These are phyloP conservation scores for Psidium friedrichsthalianum DNA, from an alignment of 345 rosid genomes.

Conservation along the genomic window DNA sequence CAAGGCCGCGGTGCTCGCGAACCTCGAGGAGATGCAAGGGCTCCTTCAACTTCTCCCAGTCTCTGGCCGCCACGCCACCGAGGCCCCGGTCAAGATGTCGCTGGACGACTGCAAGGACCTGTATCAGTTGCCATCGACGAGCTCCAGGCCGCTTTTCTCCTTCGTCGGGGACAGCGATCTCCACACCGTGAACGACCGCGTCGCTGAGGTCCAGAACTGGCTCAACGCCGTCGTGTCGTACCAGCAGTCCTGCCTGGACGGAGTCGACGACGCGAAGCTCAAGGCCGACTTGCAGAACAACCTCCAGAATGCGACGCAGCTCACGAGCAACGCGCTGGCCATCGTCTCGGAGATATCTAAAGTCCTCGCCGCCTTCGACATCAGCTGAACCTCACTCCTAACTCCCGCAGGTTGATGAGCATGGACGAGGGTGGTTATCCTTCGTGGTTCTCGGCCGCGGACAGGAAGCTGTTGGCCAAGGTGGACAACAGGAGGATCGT, in stretches of 20 bases:
- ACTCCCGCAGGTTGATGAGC: conserved; percentile 31
- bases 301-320: conserved; percentile 15
- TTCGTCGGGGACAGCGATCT: conserved; percentile 7
- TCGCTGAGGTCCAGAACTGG: conserved; percentile 26
- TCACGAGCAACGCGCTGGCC: conserved; percentile 47
- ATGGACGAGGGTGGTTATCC: conserved; percentile 23
- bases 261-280: conserved; percentile 13
- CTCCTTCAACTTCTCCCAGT: conserved; percentile 25
- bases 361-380: conserved; percentile 19
- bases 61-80: conserved; percentile 1
- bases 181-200: not conserved
- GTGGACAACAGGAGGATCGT: conserved; percentile 1
- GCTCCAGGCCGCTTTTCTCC: conserved; percentile 18
- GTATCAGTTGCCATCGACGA: conserved; percentile 14
- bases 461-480: conserved; percentile 45
- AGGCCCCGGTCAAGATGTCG: conserved; percentile 4
- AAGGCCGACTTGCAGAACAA: conserved; percentile 15
- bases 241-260: conserved; percentile 50
- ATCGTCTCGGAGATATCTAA: conserved; percentile 24
- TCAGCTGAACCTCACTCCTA: conserved; percentile 3
- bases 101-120: conserved; percentile 35
- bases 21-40: conserved; percentile 20
- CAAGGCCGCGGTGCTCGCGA: conserved; percentile 26
- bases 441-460: conserved; percentile 50
- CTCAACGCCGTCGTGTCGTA: conserved; percentile 48